Percentiles rank a stretch among this genome's conserved stretches.
Conservation (phyloP, 306 rosid genomes). For the Lathyrus oleraceus region DNA sequence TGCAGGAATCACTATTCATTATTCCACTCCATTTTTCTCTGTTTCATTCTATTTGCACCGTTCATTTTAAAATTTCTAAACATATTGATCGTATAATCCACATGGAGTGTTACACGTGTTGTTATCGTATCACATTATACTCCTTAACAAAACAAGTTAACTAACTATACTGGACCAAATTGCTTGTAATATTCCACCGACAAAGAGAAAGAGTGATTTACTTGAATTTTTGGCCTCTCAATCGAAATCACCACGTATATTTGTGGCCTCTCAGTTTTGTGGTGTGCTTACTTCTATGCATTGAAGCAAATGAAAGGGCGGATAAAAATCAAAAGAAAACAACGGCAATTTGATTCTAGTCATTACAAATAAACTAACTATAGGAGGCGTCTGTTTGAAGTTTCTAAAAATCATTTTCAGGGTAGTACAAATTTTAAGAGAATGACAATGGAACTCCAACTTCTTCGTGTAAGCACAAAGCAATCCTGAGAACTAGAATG, state of each 20-base stretch:
- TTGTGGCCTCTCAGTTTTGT: conserved; percentile 2
- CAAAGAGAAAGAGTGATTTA: no score
- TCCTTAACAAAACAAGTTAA: no score
- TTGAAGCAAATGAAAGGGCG: conserved; percentile 1
- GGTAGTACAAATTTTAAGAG: neutral
- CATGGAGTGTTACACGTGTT: no score
- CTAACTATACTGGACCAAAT: no score
- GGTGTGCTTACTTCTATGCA: neutral
- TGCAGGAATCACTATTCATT: no score
- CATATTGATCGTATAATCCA: no score
- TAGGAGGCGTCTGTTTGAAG: neutral
- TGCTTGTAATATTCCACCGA: no score
- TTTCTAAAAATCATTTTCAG: neutral
- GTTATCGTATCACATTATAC: no score
- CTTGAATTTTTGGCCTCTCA: no score
- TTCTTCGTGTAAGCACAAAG: neutral
- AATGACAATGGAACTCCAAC: neutral
- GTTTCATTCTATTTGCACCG: neutral
- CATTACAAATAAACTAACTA: neutral
- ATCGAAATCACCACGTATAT: no score
- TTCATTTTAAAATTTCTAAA: no score
- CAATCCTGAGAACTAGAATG: neutral
- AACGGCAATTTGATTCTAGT: neutral
- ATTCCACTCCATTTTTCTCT: neutral
- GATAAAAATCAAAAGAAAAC: neutral